Evolutionary conservation across 139 green algal genomes (phyloP).

Genomic region (Penium margaritaceum): DNA sequence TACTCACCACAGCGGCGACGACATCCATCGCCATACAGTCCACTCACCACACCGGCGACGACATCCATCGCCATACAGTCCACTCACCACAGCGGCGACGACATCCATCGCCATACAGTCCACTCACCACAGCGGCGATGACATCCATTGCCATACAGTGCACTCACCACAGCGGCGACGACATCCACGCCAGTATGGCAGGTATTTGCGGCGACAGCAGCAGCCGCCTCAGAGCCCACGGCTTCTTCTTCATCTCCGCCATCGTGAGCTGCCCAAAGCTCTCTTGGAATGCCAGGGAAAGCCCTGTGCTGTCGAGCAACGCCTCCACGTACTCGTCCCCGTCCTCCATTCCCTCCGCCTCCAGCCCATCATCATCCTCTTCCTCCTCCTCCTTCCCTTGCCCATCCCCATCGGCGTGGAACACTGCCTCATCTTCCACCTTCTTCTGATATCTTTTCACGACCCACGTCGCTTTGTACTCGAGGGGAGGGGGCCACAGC

Average conservation of each 20-base stretch:
- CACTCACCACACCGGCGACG: too few relatives aligned
- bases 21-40: too few relatives aligned
- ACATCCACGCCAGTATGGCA: background rate
- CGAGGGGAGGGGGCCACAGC: slow-evolving; percentile 4
- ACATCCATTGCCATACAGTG: too few relatives aligned
- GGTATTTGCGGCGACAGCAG: background rate
- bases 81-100: too few relatives aligned
- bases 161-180: slow-evolving; percentile 2
- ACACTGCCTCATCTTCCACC: background rate
- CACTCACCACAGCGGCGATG: too few relatives aligned
- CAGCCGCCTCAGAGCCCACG: background rate
- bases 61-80: too few relatives aligned
- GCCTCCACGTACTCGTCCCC: background rate
- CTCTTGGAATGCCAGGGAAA: background rate
- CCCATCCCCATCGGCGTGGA: background rate
- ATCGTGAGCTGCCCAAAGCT: background rate
- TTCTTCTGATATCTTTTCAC: background rate
- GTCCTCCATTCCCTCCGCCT: background rate
- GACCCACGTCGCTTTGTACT: background rate
- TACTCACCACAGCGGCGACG: too few relatives aligned
- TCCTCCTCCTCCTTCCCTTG: background rate
- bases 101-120: too few relatives aligned
- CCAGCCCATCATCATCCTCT: background rate
- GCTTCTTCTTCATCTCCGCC: slow-evolving; percentile 7
- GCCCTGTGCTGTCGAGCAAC: background rate